Evolutionary conservation across 495 filamentous ascomycete genomes (phyloP), one percentile per base, ranked within the genome.

Genomic region (Tuber umbilicatum): DNA sequence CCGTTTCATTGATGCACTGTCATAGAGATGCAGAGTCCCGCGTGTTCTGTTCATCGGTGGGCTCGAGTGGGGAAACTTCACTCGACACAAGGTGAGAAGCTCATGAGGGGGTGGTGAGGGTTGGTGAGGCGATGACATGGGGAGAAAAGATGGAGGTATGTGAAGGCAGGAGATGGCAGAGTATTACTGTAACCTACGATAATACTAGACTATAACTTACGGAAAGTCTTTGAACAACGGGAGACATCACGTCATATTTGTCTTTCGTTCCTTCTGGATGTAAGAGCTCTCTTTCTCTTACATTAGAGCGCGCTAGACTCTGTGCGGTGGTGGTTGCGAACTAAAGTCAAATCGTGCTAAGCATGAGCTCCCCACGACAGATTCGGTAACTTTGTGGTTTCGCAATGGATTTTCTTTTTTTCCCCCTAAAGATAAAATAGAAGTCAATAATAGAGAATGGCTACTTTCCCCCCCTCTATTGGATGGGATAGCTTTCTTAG

Each of bases 41-140:
- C 55, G 5, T 64, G 55, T 64, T 19, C 55, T 64, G 1, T 17
- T 35, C 55, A 64, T 64, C 27, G 10, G 55, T 35, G 19, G 55
- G 2, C 55, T 64, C n/a, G 27, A 31, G 50, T 60, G n/a, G 27
- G 50, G 50, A 55, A 55, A 55, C 47, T n/a, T 55, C 50, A 60
- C n/a, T 60, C 50, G 9, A 27, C n/a, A 60, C n/a, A 60, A 60
- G n/a, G 23, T 31, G 50, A 35, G 16, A 64, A 64, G 55, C 27
- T 64, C 55, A 14, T 31, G 55, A 64, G 55, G n/a, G 55, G 55
- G 55, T 64, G 55, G 55, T 64, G 55, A 64, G 55, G n/a, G n/a
- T 4, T 64, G 55, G 55, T 35, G 31, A 35, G 55, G 55, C 27
- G 17, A 31, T 64, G 55, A 5, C 55, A 64, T 64, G 55, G 55